Evolutionary conservation across 2,329 filamentous ascomycete species (phyloP), one percentile per base, ranked within the genome.

Genomic region (Neopestalotiopsis clavispora): DNA sequence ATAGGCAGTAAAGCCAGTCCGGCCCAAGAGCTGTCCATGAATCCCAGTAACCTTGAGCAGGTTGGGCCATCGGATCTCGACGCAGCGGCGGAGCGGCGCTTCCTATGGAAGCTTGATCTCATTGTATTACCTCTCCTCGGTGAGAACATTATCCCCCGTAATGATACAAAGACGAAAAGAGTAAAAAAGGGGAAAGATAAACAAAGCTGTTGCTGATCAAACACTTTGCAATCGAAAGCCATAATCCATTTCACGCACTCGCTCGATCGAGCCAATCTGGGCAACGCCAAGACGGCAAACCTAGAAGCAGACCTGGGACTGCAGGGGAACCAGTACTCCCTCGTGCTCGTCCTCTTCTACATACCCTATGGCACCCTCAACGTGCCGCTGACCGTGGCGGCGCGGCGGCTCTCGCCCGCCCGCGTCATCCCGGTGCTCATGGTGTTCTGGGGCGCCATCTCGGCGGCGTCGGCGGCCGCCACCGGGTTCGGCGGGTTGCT

Each of bases 341-440:
- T 78, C 1, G 68, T 80, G 14, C 68, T 80, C 38, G 69, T 79
- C 1, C 69, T 80, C 13, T 80, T 80, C 69, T 78, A 78, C 68
- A 71, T 80, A 13, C 77, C 79, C 0, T 78, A 77, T 64, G 71
- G 70, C 2, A 69, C 74, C 4, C 70, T 74, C 52, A 76, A 75
- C 32, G 70, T 78, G 1, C 74, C 76, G 3, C 74, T 74, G 45
- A 74, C 71, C 4, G 68, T 76, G 3, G 58, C 74, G 23, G 71
- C 75, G 20, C 77, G 76, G 68, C 64, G 69, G 2, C 77, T 74
- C 69, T 75, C 73, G 63, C 74, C 76, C 3, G 68, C 70, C 7
- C 71, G 77, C 34, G 72, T 78, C 10, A 75, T 79, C 4, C 76
- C 77, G 3, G 59, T 68, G 20, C 69, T 75, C 30, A 75, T 78